Base-by-base conservation (phyloP, 225 moss, liverwort and hornwort genomes). In the Polytrichum formosum region DNA sequence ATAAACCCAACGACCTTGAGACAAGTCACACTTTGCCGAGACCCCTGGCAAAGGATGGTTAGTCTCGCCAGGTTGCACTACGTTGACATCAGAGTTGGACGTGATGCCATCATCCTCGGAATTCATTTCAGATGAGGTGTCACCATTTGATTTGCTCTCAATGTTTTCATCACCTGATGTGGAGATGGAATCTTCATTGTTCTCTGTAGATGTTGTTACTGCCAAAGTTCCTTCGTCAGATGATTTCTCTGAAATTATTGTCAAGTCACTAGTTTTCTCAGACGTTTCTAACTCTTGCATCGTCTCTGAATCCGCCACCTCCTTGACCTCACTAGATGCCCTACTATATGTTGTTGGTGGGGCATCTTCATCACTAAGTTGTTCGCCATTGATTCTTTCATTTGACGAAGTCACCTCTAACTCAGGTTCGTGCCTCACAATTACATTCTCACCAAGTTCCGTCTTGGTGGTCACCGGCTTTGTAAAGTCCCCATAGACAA, bases 1-100 rank as follows among this genome's bases (percentile, higher is more conserved):
- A 22, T 78, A 88, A 26, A 97, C 89, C 97, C 97, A 97, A 27
- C 66, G 58, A 9, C 87, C 87, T 72, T 72, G 83, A 46, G 80
- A 74, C 0, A 83, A 54, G 0, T 80, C 69, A n/a, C 87, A 87
- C n/a, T 80, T 78, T 6, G 65, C 55, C 68, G 81, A 64, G 26
- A 10, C 69, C 61, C 69, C 69, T 10, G 71, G 7, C 27, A 10
- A 67, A 17, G 21, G 21, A 6, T 4, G 46, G 2, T 10, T 46
- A 46, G 46, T 46, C 46, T 46, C 3, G 46, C 46, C 46, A 46
- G 13, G 46, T 46, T 46, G 46, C 13, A 46, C 17, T 56, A 18
- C 5, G 31, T 20, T 18, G 4, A 18, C 62, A 55, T 55, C 18
- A 5, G 61, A 56, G 28, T 6, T 9, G 23, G 71, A 55, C 31